A percentile compares a stretch with the other conserved stretches of the same genome.
Conservation (phyloP, 1,284 basidiomycete genomes). For the Rhodotorula sp. region DNA sequence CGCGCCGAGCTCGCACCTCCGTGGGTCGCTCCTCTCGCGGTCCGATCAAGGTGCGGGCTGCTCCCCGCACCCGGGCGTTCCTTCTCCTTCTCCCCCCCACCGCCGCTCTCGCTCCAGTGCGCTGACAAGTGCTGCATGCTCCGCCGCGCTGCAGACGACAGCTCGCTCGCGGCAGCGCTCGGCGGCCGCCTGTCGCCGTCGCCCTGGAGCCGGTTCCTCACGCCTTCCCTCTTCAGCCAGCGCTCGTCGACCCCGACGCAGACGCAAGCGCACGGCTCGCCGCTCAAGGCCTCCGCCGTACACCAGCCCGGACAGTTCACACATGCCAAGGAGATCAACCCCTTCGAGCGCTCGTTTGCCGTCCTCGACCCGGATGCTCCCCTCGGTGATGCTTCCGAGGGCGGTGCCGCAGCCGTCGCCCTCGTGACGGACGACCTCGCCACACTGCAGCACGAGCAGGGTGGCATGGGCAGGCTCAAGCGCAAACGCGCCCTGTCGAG, state of each 20-base stretch:
- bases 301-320: slow-evolving; percentile 23
- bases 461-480: background rate
- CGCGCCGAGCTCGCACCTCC: too few species aligned
- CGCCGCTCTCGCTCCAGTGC: background rate
- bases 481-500: slow-evolving; percentile 36
- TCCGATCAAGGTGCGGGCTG: too few species aligned
- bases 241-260: background rate
- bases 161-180: slow-evolving; percentile 1
- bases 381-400: background rate
- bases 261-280: background rate
- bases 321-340: slow-evolving; percentile 34
- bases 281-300: background rate
- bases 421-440: too few species aligned
- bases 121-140: background rate
- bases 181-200: slow-evolving; percentile 1
- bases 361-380: slow-evolving; percentile 1
- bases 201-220: slow-evolving; percentile 27
- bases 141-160: slow-evolving; percentile 5
- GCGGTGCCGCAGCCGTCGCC: background rate
- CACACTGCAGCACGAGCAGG: background rate
- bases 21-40: too few species aligned
- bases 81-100: background rate
- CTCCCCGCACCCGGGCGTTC: too few species aligned
- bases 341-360: slow-evolving; percentile 28
- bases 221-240: slow-evolving; percentile 27